These are phyloP conservation scores for Zygotorulaspora florentina DNA, from an alignment of 805 yeast species.

Conservation along the genomic window DNA sequence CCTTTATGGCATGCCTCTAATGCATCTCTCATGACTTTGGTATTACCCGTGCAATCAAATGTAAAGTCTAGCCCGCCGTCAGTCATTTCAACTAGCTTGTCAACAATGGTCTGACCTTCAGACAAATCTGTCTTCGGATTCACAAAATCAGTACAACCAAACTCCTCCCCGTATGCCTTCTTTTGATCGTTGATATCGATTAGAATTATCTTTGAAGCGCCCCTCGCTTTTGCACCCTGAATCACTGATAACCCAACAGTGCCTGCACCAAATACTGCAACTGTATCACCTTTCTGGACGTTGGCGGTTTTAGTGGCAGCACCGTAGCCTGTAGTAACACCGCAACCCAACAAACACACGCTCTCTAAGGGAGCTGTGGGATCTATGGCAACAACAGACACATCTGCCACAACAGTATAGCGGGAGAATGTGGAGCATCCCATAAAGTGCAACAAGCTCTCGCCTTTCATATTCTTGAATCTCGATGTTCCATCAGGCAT, in stretches of 20 bases:
- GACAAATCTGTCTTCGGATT: slow-evolving; percentile 70
- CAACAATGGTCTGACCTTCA: slow-evolving; percentile 72
- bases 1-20: slow-evolving; percentile 98
- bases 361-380: slow-evolving; percentile 78
- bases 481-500: slow-evolving; percentile 98
- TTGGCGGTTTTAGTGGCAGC: slow-evolving; percentile 90
- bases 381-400: slow-evolving; percentile 89
- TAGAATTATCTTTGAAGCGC: slow-evolving; percentile 77
- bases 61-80: slow-evolving; percentile 97
- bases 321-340: slow-evolving; percentile 98
- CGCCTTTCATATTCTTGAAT: slow-evolving; percentile 75
- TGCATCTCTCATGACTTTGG: slow-evolving; percentile 90
- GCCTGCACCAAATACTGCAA: slow-evolving; percentile 97
- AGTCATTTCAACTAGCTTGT: slow-evolving; percentile 78
- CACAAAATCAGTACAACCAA: slow-evolving; percentile 94
- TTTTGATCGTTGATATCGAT: slow-evolving; percentile 84
- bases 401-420: slow-evolving; percentile 97
- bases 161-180: slow-evolving; percentile 77
- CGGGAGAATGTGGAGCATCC: slow-evolving; percentile 97
- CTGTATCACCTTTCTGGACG: slow-evolving; percentile 85
- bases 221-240: slow-evolving; percentile 85
- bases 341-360: slow-evolving; percentile 94
- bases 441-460: slow-evolving; percentile 87
- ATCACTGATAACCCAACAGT: slow-evolving; percentile 95
- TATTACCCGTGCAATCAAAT: slow-evolving; percentile 98